Percentiles rank a stretch among this genome's conserved stretches.
phyloP scores from a whole-genome alignment of 2,329 filamentous ascomycete genomes.

The Paraconiothyrium sp. region DNA sequence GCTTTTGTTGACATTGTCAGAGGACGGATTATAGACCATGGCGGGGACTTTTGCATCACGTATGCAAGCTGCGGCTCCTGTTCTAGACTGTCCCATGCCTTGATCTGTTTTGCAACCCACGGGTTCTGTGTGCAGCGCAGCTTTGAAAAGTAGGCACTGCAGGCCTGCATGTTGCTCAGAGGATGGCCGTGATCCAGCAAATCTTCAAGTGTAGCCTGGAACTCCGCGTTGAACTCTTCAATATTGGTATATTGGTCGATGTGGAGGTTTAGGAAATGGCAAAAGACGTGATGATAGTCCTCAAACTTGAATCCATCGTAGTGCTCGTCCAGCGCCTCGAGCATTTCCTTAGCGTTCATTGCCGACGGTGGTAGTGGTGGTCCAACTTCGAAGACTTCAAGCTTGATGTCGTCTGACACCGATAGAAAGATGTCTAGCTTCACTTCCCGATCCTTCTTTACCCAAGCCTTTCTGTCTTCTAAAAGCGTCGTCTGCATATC shows the following conservation, averaged over 20 bases:
- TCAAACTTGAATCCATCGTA: constrained; percentile 44
- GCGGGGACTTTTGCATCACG: constrained; percentile 42
- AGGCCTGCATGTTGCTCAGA: constrained; percentile 46
- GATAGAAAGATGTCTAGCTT: constrained; percentile 51
- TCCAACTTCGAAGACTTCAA: constrained; percentile 47
- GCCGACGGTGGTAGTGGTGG: constrained; percentile 45
- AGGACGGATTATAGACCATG: constrained; percentile 44
- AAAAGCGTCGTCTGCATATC: constrained; percentile 43
- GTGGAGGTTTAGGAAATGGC: constrained; percentile 50
- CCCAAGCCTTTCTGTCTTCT: constrained; percentile 47
- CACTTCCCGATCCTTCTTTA: constrained; percentile 47
- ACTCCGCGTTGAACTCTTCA: constrained; percentile 48
- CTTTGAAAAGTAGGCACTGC: constrained; percentile 51
- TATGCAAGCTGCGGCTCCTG: constrained; percentile 33
- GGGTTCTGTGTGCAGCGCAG: constrained; percentile 49
- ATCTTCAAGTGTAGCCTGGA: constrained; percentile 42
- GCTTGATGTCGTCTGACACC: constrained; percentile 47
- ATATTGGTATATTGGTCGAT: constrained; percentile 45
- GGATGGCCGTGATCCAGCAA: constrained; percentile 46
- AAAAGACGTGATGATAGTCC: constrained; percentile 49
- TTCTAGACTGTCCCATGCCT: constrained; percentile 41
- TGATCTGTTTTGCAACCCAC: constrained; percentile 46
- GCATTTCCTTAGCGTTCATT: constrained; percentile 44
- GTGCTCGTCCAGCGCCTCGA: constrained; percentile 40
- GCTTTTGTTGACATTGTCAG: constrained; percentile 27